These are phyloP conservation scores for Populus nigra DNA, from an alignment of 345 rosid species.

Conservation along the genomic window DNA sequence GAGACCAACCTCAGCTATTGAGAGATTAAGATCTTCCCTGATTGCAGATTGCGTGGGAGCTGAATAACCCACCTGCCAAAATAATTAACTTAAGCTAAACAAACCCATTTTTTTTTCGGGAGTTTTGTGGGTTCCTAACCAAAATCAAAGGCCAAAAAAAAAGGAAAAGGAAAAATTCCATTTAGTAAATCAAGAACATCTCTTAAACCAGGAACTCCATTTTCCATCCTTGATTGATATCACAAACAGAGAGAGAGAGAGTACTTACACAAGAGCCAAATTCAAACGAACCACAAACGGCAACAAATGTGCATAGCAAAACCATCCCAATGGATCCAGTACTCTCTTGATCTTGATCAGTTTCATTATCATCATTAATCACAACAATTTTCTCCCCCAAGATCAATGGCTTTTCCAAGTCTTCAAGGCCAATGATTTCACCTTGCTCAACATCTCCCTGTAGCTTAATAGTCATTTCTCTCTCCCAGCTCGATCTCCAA, in stretches of 20 bases:
- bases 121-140: constrained; percentile 29
- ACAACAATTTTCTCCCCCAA: constrained; percentile 20
- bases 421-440: constrained; percentile 36
- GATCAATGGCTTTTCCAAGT: constrained; percentile 53
- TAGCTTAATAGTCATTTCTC: constrained; percentile 46
- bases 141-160: neutral
- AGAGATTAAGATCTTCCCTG: constrained; percentile 72
- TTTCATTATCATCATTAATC: constrained; percentile 23
- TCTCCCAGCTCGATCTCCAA: neutral
- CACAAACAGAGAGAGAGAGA: neutral
- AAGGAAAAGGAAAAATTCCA: constrained; percentile 1
- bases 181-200: constrained; percentile 32
- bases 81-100: constrained; percentile 43
- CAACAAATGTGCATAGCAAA: constrained; percentile 69
- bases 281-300: constrained; percentile 84
- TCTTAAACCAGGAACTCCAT: constrained; percentile 20
- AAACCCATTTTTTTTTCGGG: constrained; percentile 20
- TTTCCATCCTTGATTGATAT: neutral
- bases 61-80: constrained; percentile 90
- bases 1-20: constrained; percentile 60
- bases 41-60: constrained; percentile 88
- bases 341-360: constrained; percentile 13
- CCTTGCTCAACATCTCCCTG: constrained; percentile 49
- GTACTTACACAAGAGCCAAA: constrained; percentile 89
- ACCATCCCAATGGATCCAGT: constrained; percentile 61